A percentile compares a stretch with the other conserved stretches of the same genome.
These are phyloP conservation scores for Coemansia furcata DNA, from an alignment of 192 early-diverging fungal genomes.

Conservation along the genomic window DNA sequence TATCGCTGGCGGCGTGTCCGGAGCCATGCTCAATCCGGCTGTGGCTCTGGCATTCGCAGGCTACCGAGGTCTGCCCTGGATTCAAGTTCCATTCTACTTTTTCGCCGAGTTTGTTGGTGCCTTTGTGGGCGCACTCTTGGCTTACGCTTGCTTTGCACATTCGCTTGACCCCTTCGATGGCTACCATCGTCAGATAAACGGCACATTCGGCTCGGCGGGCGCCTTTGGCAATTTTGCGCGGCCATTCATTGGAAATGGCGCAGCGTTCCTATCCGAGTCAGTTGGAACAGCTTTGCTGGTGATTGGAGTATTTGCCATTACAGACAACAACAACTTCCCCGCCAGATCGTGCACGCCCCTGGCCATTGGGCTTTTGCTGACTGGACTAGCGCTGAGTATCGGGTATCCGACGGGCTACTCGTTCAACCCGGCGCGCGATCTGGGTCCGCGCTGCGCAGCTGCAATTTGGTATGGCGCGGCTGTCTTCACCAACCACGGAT, in stretches of 20 bases:
- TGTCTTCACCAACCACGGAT: conserved; percentile 63
- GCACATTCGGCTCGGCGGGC: conserved; percentile 43
- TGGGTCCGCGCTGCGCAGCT: conserved; percentile 71
- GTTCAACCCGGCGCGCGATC: conserved; percentile 76
- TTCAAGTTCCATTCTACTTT: conserved; percentile 54
- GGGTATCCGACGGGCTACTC: conserved; percentile 62
- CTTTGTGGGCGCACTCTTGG: conserved; percentile 53
- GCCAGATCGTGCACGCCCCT: conserved; percentile 54
- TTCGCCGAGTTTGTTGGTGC: conserved; percentile 54
- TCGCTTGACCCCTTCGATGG: conserved; percentile 51
- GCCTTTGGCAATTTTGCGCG: conserved; percentile 51
- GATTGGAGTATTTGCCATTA: conserved; percentile 58
- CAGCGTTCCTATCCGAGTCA: conserved; percentile 55
- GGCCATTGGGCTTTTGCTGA: conserved; percentile 60
- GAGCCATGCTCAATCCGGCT: conserved; percentile 54
- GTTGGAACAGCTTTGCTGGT: conserved; percentile 65
- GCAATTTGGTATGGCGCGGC: conserved; percentile 65
- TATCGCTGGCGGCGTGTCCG: conserved; percentile 46
- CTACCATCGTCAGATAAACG: conserved; percentile 40
- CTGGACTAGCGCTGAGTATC: conserved; percentile 56
- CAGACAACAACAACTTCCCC: conserved; percentile 57
- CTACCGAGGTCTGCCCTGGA: conserved; percentile 54
- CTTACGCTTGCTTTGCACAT: conserved; percentile 49
- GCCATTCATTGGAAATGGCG: conserved; percentile 54
- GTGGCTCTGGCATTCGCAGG: conserved; percentile 52